Evolutionary conservation across 1,284 basidiomycete species (phyloP).

Genomic region (Vanrija sp.): DNA sequence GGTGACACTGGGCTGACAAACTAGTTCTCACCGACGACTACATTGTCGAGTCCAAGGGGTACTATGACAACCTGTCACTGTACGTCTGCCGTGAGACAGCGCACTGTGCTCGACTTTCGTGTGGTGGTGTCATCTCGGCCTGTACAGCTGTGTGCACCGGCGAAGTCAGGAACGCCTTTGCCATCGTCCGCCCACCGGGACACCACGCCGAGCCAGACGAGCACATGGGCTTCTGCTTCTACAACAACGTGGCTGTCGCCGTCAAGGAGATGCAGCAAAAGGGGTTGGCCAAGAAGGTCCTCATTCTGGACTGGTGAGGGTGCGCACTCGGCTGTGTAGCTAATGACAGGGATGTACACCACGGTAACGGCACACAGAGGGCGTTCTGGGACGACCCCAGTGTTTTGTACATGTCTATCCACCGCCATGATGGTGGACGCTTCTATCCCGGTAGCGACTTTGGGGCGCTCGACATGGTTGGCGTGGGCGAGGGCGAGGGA

Average conservation of each 20-base stretch:
- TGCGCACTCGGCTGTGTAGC: neutral
- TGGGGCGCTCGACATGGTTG: constrained; percentile 78
- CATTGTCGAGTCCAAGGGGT: constrained; percentile 65
- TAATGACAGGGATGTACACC: constrained; percentile 84
- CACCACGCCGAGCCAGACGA: constrained; percentile 98
- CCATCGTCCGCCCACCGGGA: constrained; percentile 93
- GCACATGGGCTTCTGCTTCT: constrained; percentile 99
- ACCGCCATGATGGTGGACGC: constrained; percentile 83
- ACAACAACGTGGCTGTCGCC: constrained; percentile 96
- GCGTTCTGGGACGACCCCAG: constrained; percentile 88
- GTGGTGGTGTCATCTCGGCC: constrained; percentile 91
- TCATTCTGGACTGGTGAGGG: constrained; percentile 92
- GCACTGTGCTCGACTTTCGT: constrained; percentile 77
- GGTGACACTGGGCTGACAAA: constrained; percentile 8
- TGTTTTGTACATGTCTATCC: constrained; percentile 93
- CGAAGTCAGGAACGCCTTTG: constrained; percentile 80
- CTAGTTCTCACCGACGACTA: constrained; percentile 69
- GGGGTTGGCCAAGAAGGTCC: constrained; percentile 68
- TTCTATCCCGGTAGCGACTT: constrained; percentile 94
- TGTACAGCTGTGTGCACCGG: constrained; percentile 79
- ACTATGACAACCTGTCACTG: constrained; percentile 84
- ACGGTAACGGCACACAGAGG: constrained; percentile 95
- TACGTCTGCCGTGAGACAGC: constrained; percentile 88
- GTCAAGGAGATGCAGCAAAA: constrained; percentile 70
- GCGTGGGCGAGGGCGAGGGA: constrained; percentile 75